A percentile compares a stretch with the other conserved stretches of the same genome.
Conservation (phyloP, 2,329 filamentous ascomycete genomes). For the Alternaria hordeiaustralica region DNA sequence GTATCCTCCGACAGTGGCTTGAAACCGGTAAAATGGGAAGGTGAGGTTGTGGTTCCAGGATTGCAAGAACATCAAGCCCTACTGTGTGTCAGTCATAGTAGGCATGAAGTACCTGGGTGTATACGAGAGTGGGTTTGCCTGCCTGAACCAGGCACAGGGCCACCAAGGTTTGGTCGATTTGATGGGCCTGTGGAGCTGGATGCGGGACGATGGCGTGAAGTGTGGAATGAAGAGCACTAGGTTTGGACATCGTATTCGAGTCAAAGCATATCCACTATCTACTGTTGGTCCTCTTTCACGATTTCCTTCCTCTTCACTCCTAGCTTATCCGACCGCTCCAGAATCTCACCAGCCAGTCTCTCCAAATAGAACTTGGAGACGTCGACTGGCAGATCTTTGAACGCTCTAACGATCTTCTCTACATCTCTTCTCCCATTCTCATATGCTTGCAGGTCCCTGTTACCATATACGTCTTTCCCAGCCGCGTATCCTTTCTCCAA, state of each 20-base stretch:
- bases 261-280: neutral
- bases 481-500: slow-evolving; percentile 71
- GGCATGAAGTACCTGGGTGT: slow-evolving; percentile 85
- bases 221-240: slow-evolving; percentile 47
- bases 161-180: slow-evolving; percentile 70
- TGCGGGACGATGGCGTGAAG: slow-evolving; percentile 66
- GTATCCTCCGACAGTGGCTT: slow-evolving; percentile 42
- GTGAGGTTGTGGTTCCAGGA: slow-evolving; percentile 63
- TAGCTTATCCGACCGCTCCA: slow-evolving; percentile 43
- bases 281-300: neutral
- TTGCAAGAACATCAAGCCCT: slow-evolving; percentile 76
- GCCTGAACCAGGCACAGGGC: slow-evolving; percentile 73
- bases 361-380: slow-evolving; percentile 77
- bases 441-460: slow-evolving; percentile 82
- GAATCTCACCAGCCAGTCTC: slow-evolving; percentile 73
- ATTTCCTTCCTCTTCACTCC: neutral
- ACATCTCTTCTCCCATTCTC: slow-evolving; percentile 80
- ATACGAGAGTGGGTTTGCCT: slow-evolving; percentile 86
- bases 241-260: neutral
- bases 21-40: slow-evolving; percentile 55
- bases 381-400: slow-evolving; percentile 69
- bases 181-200: slow-evolving; percentile 66
- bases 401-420: slow-evolving; percentile 68
- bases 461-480: slow-evolving; percentile 86
- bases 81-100: slow-evolving; percentile 89